A percentile compares a stretch with the other conserved stretches of the same genome.
These are phyloP conservation scores for Chaetomium sp. DNA, from an alignment of 2,329 filamentous ascomycete species.

Conservation along the genomic window DNA sequence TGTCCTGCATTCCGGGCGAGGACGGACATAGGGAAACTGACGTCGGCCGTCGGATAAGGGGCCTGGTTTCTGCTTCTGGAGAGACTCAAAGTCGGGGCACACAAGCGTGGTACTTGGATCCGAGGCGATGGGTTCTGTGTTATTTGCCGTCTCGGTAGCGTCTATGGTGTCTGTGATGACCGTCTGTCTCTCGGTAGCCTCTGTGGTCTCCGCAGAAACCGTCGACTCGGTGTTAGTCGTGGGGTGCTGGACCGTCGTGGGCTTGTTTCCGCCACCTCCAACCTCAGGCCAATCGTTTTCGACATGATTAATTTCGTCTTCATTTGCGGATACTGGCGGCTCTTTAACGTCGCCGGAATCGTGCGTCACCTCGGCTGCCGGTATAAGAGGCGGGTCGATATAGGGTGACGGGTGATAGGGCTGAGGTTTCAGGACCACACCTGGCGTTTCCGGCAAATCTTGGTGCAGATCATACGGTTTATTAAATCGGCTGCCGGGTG, in stretches of 20 bases:
- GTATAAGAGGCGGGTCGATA: too few relatives aligned
- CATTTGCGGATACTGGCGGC: too few relatives aligned
- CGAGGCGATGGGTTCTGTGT: neutral
- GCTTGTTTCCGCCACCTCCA: too few relatives aligned
- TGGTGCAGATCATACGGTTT: conserved; percentile 11
- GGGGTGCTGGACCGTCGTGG: neutral
- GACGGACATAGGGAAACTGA: conserved; percentile 39
- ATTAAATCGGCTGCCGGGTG: neutral
- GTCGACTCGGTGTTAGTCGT: neutral
- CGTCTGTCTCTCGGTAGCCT: neutral
- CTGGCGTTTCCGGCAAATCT: neutral
- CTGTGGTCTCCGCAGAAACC: neutral
- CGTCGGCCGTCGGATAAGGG: conserved; percentile 27
- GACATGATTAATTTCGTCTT: too few relatives aligned
- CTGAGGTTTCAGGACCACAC: neutral
- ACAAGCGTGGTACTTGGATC: neutral
- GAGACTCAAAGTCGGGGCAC: conserved; percentile 23
- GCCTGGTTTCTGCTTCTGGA: conserved; percentile 23
- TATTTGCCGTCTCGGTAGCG: neutral
- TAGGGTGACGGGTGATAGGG: neutral
- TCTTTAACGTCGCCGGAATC: too few relatives aligned
- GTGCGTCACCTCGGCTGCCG: too few relatives aligned
- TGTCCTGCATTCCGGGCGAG: conserved; percentile 60
- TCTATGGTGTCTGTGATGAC: neutral
- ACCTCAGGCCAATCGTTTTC: too few relatives aligned